Evolutionary conservation across 768 basidiomycete species (phyloP), one percentile per base, ranked within the genome.

Genomic region (Pleurotus sapidus): DNA sequence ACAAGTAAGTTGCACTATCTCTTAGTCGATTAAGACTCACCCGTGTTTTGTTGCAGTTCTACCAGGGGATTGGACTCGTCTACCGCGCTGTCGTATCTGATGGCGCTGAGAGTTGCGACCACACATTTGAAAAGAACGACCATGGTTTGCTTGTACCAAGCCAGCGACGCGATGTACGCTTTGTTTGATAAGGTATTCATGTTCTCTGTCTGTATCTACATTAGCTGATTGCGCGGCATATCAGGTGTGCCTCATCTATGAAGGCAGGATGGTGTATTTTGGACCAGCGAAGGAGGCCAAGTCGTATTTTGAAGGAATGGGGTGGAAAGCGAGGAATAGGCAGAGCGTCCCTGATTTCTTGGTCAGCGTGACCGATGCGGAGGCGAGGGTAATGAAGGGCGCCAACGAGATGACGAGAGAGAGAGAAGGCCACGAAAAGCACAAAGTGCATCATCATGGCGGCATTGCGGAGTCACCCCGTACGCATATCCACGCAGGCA

Each of bases 261-360:
- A 79, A 48, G 81, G 84, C 24, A 71, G 72, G 34, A 77, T 81
- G 69, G 75, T 79, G 38, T 87, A 80, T 71, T 85, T 76, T 57
- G 85, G 85, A 9, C 75, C 77, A 4, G 77, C 79, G 9, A 68
- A 77, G 40, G 69, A 80, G 49, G 92, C 90, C 0, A 74, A 83
- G 17, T 74, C 82, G 59, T 93, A 93, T 71, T 91, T 94, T 72
- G 77, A 87, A 57, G 78, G 84, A 59, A 80, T 89, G 77, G 84
- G 85, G 6, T 84, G 83, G 61, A 68, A 72, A 43, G 83, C 84
- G 7, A 76, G 78, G 3, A 77, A 81, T 57, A 74, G 86, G 38
- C 86, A 87, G 66, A 86, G 84, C 1, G 83, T 83, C 0, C 80
- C 84, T 7, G 86, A 86, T 63, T 88, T 84, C 66, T 70, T 88